A percentile compares a stretch with the other conserved stretches of the same genome.
Conservation (phyloP, 2,329 filamentous ascomycete genomes). For the Epichloe gansuensis region DNA sequence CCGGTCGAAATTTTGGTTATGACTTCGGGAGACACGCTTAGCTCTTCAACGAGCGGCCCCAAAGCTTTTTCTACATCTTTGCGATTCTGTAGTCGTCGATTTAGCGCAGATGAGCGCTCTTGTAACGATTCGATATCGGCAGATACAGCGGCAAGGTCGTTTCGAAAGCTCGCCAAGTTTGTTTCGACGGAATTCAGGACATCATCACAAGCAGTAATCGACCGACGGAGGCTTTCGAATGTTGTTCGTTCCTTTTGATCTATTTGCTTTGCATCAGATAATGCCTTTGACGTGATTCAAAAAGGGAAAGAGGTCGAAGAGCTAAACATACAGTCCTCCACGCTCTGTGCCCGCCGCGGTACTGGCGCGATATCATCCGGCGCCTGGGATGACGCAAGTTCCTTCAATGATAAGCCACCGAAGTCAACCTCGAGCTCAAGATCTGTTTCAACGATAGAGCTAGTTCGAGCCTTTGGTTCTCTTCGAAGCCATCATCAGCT, state of each 20-base stretch:
- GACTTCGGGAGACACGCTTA: conserved; percentile 73
- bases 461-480: conserved; percentile 4
- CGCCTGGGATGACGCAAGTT: conserved; percentile 41
- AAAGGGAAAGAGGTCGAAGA: neutral
- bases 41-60: conserved; percentile 80
- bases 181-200: conserved; percentile 86
- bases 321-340: conserved; percentile 55
- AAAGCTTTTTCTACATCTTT: conserved; percentile 80
- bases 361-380: conserved; percentile 8
- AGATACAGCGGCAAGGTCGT: conserved; percentile 83
- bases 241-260: conserved; percentile 72
- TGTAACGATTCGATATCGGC: conserved; percentile 92
- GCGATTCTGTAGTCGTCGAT: conserved; percentile 75
- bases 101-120: conserved; percentile 70
- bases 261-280: conserved; percentile 15
- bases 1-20: conserved; percentile 82
- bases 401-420: conserved; percentile 60
- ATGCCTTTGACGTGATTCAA: neutral
- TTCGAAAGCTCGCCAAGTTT: conserved; percentile 85
- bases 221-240: conserved; percentile 82
- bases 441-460: conserved; percentile 33
- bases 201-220: conserved; percentile 83
- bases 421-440: conserved; percentile 66
- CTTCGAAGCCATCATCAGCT: conserved; percentile 2
- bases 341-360: conserved; percentile 44